Evolutionary conservation across 2,329 filamentous ascomycete species (phyloP), one percentile per base, ranked within the genome.

Genomic region (Botryotinia globosa): DNA sequence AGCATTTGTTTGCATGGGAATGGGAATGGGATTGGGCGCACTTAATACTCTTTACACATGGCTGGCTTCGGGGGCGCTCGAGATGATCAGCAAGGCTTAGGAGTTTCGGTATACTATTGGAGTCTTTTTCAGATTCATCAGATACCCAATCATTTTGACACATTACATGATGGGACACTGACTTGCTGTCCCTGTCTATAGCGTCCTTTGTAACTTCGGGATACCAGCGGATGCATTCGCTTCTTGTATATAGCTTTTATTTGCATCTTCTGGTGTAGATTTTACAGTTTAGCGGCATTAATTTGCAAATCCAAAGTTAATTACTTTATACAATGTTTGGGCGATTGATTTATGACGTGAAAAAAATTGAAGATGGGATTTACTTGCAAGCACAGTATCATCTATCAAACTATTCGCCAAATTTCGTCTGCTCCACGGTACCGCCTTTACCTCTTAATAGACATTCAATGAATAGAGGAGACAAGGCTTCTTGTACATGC

Each of bases 141-240:
- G 65, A 68, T 68, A 68, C 65, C 65, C 65, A 56, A 68, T 68
- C 48, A 25, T 56, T 56, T 67, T 68, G 18, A 32, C 64, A 29
- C n/a, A 29, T 42, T 56, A 7, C n/a, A 44, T 22, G n/a, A 51
- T 29, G 65, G 48, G 51, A 22, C 51, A 39, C 10, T 39, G 5
- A 48, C n/a, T 25, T 22, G n/a, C 6, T 32, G 45, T 25, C 25
- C 51, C n/a, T 14, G 22, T 66, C 32, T 39, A 32, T n/a, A 56
- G n/a, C 5, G 18, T 56, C 4, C 14, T 25, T 20, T 48, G n/a
- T 44, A 56, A 48, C 34, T 56, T 22, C 3, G 12, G 39, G 48
- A n/a, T 56, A 25, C 4, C 4, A 25, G 48, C 16, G 18, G 29
- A 68, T 44, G 32, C 39, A 42, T 56, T 32, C 48, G n/a, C 34